Evolutionary conservation across 306 rosid genomes (phyloP).

Genomic region (Malus fusca): DNA sequence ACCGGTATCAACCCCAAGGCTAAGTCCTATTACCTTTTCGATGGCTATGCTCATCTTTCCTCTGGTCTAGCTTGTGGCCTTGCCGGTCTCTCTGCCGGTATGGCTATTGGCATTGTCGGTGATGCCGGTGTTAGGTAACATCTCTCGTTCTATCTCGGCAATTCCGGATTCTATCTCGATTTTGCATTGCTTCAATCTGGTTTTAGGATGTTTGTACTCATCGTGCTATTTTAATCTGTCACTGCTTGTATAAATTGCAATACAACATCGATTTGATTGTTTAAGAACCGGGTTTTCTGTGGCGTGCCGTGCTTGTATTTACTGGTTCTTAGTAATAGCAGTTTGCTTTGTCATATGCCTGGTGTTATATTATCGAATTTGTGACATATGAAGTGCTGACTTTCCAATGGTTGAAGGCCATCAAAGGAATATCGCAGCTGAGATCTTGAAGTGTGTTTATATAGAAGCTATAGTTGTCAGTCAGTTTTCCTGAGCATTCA

Average conservation of each 20-base stretch:
- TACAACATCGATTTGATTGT: not conserved
- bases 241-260: not conserved
- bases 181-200: not conserved
- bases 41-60: conserved; percentile 55
- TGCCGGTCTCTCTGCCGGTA: conserved; percentile 57
- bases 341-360: not conserved
- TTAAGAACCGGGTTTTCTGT: not conserved
- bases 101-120: conserved; percentile 62
- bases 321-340: not conserved
- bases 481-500: not conserved
- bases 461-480: too few relatives aligned
- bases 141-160: not conserved
- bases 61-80: conserved; percentile 61
- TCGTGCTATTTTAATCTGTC: not conserved
- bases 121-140: conserved; percentile 57
- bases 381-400: too few relatives aligned
- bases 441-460: too few relatives aligned
- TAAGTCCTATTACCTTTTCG: conserved; percentile 50
- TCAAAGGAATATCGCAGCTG: too few relatives aligned
- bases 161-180: too few relatives aligned
- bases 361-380: too few relatives aligned
- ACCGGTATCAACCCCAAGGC: conserved; percentile 62
- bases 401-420: too few relatives aligned
- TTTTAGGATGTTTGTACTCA: not conserved
- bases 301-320: not conserved